phyloP scores from a whole-genome alignment of 1,139 yeast genomes.

The Blastobotrys serpentis region DNA sequence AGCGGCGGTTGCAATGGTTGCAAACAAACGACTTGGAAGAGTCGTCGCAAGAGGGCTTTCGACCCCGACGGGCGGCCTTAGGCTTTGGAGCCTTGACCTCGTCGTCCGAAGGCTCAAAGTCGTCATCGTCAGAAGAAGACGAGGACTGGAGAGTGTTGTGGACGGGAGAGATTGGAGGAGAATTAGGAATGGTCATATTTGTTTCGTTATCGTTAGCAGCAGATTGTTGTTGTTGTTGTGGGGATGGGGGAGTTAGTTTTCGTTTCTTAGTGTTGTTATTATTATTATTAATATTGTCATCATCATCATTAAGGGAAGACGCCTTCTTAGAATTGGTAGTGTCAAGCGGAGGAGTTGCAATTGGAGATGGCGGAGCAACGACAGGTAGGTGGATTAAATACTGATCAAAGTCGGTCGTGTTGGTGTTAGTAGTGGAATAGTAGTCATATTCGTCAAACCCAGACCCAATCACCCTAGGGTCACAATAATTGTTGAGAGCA shows the following conservation, averaged over 20 bases:
- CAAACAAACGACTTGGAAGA: conserved; percentile 35
- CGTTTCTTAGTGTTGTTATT: conserved; percentile 1
- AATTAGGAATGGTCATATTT: neutral
- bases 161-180: neutral
- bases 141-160: conserved; percentile 3
- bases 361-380: neutral
- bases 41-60: conserved; percentile 34
- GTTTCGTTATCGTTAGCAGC: conserved; percentile 1
- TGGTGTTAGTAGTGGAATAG: neutral
- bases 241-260: neutral
- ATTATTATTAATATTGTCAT: too few species aligned
- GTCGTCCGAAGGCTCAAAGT: conserved; percentile 2
- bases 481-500: neutral
- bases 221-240: too few species aligned
- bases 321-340: too few species aligned
- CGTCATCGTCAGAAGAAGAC: neutral
- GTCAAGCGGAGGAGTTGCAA: conserved; percentile 3
- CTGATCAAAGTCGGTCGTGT: neutral
- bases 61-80: conserved; percentile 31
- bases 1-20: conserved; percentile 40
- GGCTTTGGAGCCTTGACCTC: conserved; percentile 5
- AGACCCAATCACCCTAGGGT: neutral
- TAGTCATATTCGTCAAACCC: neutral
- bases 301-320: too few species aligned
- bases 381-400: neutral